These are phyloP conservation scores for Macadamia tetraphylla DNA, from an alignment of 164 flowering plant genomes.

Conservation along the genomic window DNA sequence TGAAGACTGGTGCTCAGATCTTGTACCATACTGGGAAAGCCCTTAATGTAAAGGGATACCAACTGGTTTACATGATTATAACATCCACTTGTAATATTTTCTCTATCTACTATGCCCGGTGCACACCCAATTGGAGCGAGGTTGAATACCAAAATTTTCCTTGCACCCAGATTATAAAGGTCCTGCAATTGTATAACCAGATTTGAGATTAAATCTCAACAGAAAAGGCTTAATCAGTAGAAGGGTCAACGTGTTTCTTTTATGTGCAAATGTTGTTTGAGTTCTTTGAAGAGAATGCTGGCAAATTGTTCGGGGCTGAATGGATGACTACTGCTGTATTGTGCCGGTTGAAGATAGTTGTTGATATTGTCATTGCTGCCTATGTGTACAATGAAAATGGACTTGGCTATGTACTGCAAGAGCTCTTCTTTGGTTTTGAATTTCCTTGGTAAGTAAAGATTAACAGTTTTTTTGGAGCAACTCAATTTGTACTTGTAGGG, in stretches of 20 bases:
- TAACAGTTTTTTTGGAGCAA: neutral
- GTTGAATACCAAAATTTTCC: slow-evolving; percentile 32
- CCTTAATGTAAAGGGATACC: slow-evolving; percentile 25
- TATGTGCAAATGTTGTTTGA: slow-evolving; percentile 4
- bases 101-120: slow-evolving; percentile 6
- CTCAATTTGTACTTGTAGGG: neutral
- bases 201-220: neutral
- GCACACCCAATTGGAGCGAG: slow-evolving; percentile 29
- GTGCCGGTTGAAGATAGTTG: slow-evolving; percentile 9
- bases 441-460: neutral
- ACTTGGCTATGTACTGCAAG: neutral
- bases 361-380: neutral
- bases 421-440: neutral
- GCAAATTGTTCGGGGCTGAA: slow-evolving; percentile 6
- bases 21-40: slow-evolving; percentile 25
- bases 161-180: slow-evolving; percentile 21
- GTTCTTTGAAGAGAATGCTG: neutral
- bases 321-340: neutral
- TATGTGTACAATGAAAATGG: neutral
- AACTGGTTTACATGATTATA: slow-evolving; percentile 30
- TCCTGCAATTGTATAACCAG: neutral
- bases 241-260: neutral
- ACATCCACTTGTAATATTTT: slow-evolving; percentile 24
- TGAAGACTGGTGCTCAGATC: slow-evolving; percentile 25
- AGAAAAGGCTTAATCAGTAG: neutral